phyloP scores from a whole-genome alignment of 352 stramenopile genomes.

The Phytopythium helicoides region DNA sequence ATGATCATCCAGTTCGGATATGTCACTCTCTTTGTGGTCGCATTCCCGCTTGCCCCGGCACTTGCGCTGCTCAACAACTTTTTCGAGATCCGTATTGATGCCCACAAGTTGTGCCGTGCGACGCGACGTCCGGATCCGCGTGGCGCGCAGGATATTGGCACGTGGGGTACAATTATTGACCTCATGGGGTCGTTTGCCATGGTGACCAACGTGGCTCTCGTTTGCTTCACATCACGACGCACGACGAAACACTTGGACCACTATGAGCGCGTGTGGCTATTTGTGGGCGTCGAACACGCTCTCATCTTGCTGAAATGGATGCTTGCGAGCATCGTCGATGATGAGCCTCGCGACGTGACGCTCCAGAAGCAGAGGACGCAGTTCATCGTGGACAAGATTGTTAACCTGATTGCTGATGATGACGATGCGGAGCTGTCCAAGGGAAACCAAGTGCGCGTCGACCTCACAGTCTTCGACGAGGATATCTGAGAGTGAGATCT shows the following conservation, averaged over 20 bases:
- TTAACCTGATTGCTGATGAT: slow-evolving; percentile 71
- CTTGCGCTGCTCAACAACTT: slow-evolving; percentile 90
- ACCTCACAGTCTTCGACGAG: slow-evolving; percentile 78
- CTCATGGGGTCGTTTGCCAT: slow-evolving; percentile 87
- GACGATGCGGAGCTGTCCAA: slow-evolving; percentile 62
- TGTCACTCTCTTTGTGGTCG: slow-evolving; percentile 92
- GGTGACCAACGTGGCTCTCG: slow-evolving; percentile 92
- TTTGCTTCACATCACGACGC: slow-evolving; percentile 87
- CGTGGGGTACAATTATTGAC: slow-evolving; percentile 90
- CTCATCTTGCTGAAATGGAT: slow-evolving; percentile 72
- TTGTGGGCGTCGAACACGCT: slow-evolving; percentile 63
- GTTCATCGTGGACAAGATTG: slow-evolving; percentile 76
- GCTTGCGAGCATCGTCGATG: slow-evolving; percentile 63
- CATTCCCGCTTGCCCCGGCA: slow-evolving; percentile 90
- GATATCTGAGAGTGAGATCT: slow-evolving; percentile 16
- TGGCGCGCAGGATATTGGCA: slow-evolving; percentile 87
- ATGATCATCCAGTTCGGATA: slow-evolving; percentile 91
- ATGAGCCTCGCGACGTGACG: slow-evolving; percentile 62
- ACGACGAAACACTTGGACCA: slow-evolving; percentile 43
- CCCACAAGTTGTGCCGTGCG: slow-evolving; percentile 77
- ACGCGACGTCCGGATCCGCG: slow-evolving; percentile 72
- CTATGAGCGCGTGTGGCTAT: slow-evolving; percentile 54
- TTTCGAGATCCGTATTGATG: slow-evolving; percentile 91
- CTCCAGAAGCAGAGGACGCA: slow-evolving; percentile 67
- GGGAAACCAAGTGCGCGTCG: slow-evolving; percentile 76